Evolutionary conservation across 1,284 basidiomycete genomes (phyloP).

Genomic region (Apiotrichum laibachii): DNA sequence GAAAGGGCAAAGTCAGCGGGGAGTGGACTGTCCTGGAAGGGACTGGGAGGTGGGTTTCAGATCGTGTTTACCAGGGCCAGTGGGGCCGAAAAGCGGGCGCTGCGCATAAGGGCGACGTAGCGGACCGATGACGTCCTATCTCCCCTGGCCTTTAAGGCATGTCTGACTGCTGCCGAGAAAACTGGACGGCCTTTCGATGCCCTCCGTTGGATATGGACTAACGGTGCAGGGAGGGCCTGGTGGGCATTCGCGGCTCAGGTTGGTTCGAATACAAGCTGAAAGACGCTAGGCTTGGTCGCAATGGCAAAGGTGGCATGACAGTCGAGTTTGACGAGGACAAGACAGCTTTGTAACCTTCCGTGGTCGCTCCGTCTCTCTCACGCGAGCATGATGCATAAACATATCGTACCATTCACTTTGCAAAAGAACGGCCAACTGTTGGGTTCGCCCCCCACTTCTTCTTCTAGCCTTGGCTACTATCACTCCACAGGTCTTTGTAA

Average conservation of each 20-base stretch:
- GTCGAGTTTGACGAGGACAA: conserved; percentile 6
- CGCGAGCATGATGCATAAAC: neutral
- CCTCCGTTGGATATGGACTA: neutral
- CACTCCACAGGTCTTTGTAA: too few species aligned
- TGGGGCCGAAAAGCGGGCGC: neutral
- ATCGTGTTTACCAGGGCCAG: neutral
- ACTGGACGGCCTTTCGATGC: too few species aligned
- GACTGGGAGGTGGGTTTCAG: neutral
- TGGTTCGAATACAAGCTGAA: neutral
- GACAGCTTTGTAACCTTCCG: neutral
- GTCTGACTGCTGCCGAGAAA: too few species aligned
- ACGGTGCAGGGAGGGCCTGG: neutral
- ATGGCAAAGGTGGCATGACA: neutral
- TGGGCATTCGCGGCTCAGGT: neutral
- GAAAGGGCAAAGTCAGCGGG: conserved; percentile 2
- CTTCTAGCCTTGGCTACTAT: too few species aligned
- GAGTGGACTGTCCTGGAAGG: neutral
- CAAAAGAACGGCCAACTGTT: neutral
- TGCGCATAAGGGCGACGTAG: too few species aligned
- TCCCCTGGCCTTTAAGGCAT: too few species aligned
- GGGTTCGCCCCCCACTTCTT: too few species aligned
- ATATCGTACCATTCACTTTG: neutral
- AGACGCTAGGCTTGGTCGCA: neutral
- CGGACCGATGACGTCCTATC: too few species aligned
- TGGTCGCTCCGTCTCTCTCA: neutral